Evolutionary conservation across 2,329 filamentous ascomycete species (phyloP).

Genomic region (Diatrype stigma): DNA sequence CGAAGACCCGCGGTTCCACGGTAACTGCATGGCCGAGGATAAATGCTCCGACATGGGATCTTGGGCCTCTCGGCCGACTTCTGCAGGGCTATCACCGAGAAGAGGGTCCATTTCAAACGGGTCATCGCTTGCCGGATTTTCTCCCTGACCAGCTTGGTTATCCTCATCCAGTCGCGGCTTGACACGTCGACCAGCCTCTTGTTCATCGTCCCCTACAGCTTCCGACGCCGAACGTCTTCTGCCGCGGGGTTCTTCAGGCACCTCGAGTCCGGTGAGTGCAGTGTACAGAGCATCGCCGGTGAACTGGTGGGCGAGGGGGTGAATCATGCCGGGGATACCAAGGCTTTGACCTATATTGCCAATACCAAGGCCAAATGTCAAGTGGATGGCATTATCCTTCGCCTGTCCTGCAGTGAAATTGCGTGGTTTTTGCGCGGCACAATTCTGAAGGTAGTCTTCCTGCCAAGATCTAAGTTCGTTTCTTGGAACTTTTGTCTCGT

Average conservation of each 20-base stretch:
- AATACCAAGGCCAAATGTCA: conserved; percentile 37
- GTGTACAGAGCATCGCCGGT: conserved; percentile 40
- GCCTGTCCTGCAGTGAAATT: conserved; percentile 31
- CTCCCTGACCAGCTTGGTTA: conserved; percentile 16
- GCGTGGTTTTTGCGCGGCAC: conserved; percentile 21
- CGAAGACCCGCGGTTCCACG: conserved; percentile 50
- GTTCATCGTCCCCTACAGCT: conserved; percentile 36
- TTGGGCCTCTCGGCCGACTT: conserved; percentile 48
- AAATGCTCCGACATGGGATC: conserved; percentile 64
- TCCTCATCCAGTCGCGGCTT: conserved; percentile 30
- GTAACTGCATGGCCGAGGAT: conserved; percentile 43
- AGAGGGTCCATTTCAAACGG: conserved; percentile 13
- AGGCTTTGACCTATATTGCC: conserved; percentile 31
- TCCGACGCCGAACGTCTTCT: conserved; percentile 39
- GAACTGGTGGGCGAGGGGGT: conserved; percentile 45
- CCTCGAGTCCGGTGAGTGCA: conserved; percentile 30
- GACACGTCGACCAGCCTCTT: conserved; percentile 32
- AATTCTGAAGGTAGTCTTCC: conserved; percentile 48
- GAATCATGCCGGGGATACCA: conserved; percentile 25
- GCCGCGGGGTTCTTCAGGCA: conserved; percentile 14
- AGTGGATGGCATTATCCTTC: conserved; percentile 36
- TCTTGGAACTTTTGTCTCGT: conserved; percentile 31
- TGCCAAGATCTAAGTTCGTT: conserved; percentile 37
- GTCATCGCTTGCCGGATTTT: conserved; percentile 22
- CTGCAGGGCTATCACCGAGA: conserved; percentile 14